These are phyloP conservation scores for Vitis amurensis DNA, from an alignment of 164 flowering plant genomes.

Conservation along the genomic window DNA sequence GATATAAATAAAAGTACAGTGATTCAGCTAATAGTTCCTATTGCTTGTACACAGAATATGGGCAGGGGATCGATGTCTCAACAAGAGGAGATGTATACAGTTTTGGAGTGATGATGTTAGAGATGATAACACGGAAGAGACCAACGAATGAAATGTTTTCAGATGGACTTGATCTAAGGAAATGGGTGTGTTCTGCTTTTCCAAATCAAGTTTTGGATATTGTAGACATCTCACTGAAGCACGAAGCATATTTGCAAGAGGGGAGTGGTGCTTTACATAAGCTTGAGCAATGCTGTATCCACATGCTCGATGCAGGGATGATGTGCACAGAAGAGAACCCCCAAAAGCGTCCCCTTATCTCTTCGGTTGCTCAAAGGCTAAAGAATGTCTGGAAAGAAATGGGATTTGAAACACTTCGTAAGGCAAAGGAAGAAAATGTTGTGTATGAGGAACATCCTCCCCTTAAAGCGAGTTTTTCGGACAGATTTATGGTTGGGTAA, in stretches of 20 bases:
- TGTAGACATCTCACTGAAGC: conserved; percentile 4
- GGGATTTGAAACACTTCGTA: not conserved
- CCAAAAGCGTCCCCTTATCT: not conserved
- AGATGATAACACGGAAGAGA: not conserved
- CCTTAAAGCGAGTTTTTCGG: too few relatives aligned
- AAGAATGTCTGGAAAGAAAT: not conserved
- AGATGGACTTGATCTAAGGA: conserved; percentile 4
- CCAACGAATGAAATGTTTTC: not conserved
- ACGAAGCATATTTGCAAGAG: not conserved
- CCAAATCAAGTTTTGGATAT: conserved; percentile 5
- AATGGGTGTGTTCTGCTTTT: conserved; percentile 1
- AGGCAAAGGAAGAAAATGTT: not conserved
- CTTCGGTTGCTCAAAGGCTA: not conserved
- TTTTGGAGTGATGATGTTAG: too few relatives aligned
- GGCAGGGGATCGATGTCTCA: too few relatives aligned
- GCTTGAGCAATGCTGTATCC: conserved; percentile 9
- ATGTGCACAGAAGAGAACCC: conserved; percentile 11
- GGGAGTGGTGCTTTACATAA: not conserved
- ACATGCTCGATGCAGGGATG: not conserved
- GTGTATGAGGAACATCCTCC: too few relatives aligned
- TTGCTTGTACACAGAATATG: not conserved
- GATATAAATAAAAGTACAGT: not conserved
- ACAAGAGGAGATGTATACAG: too few relatives aligned
- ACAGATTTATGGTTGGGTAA: too few relatives aligned
- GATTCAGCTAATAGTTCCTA: not conserved